Conservation (phyloP, 306 rosid species). For the Calophaca sinica region DNA sequence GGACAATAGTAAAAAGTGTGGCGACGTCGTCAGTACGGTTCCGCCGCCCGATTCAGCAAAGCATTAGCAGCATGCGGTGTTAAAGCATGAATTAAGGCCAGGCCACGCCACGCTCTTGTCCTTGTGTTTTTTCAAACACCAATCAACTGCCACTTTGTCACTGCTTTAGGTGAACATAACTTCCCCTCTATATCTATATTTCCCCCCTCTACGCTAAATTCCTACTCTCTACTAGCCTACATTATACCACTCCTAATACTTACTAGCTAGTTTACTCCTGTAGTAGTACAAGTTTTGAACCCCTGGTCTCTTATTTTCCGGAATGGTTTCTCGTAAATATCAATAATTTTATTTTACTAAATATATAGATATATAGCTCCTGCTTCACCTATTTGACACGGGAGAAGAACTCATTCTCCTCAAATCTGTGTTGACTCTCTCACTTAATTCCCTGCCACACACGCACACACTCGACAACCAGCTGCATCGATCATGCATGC, state of each 20-base stretch:
- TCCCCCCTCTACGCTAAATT: background rate
- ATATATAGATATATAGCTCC: too few species aligned
- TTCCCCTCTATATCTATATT: too few species aligned
- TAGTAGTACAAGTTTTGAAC: background rate
- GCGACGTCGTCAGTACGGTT: conserved; percentile 56
- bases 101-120: conserved; percentile 48
- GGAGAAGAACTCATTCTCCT: too few species aligned
- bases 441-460: too few species aligned
- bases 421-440: too few species aligned
- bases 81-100: background rate
- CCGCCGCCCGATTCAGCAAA: conserved; percentile 56
- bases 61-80: conserved; percentile 32
- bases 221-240: background rate
- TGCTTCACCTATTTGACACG: too few species aligned
- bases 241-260: too few species aligned
- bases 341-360: too few species aligned
- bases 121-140: background rate
- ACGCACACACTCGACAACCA: too few species aligned
- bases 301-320: background rate
- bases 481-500: too few species aligned
- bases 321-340: too few species aligned
- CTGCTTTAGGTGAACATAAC: conserved; percentile 58
- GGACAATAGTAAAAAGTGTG: background rate
- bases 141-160: conserved; percentile 57
- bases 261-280: too few species aligned